Percentiles rank a stretch among this genome's conserved stretches.
phyloP scores from a whole-genome alignment of 805 yeast species.

The Yamadazyma scolyti region DNA sequence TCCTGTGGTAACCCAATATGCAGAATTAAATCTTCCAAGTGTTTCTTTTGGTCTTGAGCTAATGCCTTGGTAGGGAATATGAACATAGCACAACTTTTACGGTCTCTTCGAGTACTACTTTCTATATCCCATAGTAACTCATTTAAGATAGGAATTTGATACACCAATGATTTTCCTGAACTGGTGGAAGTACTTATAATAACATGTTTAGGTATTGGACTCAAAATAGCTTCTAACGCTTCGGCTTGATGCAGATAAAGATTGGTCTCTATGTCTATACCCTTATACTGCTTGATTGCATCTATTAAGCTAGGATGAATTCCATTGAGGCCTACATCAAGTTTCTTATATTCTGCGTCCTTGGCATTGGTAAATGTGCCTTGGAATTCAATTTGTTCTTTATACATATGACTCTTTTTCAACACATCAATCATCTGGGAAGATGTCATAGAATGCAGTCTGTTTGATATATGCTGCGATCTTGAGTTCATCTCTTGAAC shows the following conservation, averaged over 20 bases:
- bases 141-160: conserved; percentile 78
- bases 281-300: conserved; percentile 48
- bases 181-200: conserved; percentile 94
- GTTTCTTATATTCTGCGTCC: conserved; percentile 43
- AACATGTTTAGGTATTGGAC: conserved; percentile 47
- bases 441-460: conserved; percentile 30
- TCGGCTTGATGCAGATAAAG: conserved; percentile 81
- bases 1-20: conserved; percentile 40
- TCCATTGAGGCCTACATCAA: conserved; percentile 18
- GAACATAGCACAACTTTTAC: conserved; percentile 67
- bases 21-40: conserved; percentile 57
- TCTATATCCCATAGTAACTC: conserved; percentile 35
- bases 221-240: conserved; percentile 59
- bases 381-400: conserved; percentile 57
- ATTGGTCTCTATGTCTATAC: conserved; percentile 36
- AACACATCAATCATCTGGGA: conserved; percentile 48
- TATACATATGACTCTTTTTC: conserved; percentile 48
- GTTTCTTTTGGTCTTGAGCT: conserved; percentile 92
- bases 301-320: conserved; percentile 46
- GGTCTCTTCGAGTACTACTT: conserved; percentile 22
- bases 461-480: too few species aligned
- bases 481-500: conserved; percentile 14
- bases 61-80: conserved; percentile 96
- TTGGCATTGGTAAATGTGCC: conserved; percentile 45
- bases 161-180: conserved; percentile 91